Conservation (phyloP, 192 early-diverging fungal genomes). For the Dissophora globulifera region DNA sequence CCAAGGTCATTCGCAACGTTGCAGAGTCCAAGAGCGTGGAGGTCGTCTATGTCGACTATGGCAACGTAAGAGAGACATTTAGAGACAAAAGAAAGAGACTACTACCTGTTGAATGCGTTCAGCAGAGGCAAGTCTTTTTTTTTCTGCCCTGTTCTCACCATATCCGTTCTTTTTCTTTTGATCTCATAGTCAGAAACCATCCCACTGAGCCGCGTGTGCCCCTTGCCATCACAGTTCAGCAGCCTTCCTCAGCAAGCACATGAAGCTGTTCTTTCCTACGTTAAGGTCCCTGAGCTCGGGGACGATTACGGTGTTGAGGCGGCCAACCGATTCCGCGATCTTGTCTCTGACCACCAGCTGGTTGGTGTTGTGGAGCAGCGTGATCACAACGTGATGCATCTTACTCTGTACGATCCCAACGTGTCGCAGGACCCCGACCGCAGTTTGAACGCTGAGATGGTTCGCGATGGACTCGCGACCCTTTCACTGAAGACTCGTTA, state of each 20-base stretch:
- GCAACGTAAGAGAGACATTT: constrained; percentile 88
- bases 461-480: constrained; percentile 70
- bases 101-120: too few species aligned
- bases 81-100: constrained; percentile 2
- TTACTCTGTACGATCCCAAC: constrained; percentile 75
- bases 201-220: constrained; percentile 72
- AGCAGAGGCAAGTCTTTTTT: too few species aligned
- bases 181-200: constrained; percentile 84
- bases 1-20: constrained; percentile 74
- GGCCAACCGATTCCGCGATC: constrained; percentile 73
- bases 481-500: constrained; percentile 62
- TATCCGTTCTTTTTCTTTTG: too few species aligned
- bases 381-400: constrained; percentile 61
- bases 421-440: constrained; percentile 69
- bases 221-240: constrained; percentile 79
- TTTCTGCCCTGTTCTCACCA: not conserved
- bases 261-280: constrained; percentile 87
- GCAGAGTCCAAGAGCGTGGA: constrained; percentile 69
- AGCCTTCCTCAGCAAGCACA: constrained; percentile 77
- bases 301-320: constrained; percentile 85
- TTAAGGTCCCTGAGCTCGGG: constrained; percentile 68
- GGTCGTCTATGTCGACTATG: constrained; percentile 94
- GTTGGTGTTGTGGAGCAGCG: constrained; percentile 81
- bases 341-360: constrained; percentile 69
- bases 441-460: constrained; percentile 75